Base-by-base conservation (phyloP, 495 filamentous ascomycete genomes). In the Penicillium cosmopolitanum region DNA sequence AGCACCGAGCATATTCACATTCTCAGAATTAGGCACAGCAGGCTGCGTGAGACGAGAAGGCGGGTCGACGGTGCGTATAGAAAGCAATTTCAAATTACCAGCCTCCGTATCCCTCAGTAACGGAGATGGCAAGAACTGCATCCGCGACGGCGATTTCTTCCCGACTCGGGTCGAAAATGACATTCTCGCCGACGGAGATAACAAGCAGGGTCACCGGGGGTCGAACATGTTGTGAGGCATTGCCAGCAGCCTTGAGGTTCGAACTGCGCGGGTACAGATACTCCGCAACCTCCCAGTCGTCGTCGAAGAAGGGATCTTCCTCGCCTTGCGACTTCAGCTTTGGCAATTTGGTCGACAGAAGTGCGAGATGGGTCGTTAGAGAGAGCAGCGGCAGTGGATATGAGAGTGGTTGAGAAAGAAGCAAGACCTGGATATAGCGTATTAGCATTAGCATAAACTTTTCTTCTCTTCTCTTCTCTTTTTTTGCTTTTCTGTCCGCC, bases 301-400 rank as follows among this genome's bases (percentile, higher is more conserved):
- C 96, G 79, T 97, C 89, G 79, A 99, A 98, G 66, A 96, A 86
- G 2, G 96, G 96, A 66, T 99, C 96, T 76, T 99, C 95, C 69
- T 96, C 93, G 54, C 81, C 81, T 66, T 92, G 86, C 21, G 91
- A 96, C 68, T 90, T 89, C 21, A 96, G 78, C 33, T 87, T 83
- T 16, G 95, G 95, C 3, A 98, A 84, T 56, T 89, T 88, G 7
- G 94, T 91, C 42, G 89, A 85, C 50, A 96, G 87, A 31, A 99
- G 90, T n/a, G 95, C 95, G 58, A 99, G 89, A 73, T 98, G 92
- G 3, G 92, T 96, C 1, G 95, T 96, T 35, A 98, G 83, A 34
- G 91, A 95, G 36, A 98, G 86, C 8, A 98, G 86, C 2, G 96
- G 94, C 13, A 97, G 85, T 0, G 95, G 95, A 67, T 97, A 97